phyloP scores from a whole-genome alignment of 139 green algal genomes.

The Chlorella sp. region DNA sequence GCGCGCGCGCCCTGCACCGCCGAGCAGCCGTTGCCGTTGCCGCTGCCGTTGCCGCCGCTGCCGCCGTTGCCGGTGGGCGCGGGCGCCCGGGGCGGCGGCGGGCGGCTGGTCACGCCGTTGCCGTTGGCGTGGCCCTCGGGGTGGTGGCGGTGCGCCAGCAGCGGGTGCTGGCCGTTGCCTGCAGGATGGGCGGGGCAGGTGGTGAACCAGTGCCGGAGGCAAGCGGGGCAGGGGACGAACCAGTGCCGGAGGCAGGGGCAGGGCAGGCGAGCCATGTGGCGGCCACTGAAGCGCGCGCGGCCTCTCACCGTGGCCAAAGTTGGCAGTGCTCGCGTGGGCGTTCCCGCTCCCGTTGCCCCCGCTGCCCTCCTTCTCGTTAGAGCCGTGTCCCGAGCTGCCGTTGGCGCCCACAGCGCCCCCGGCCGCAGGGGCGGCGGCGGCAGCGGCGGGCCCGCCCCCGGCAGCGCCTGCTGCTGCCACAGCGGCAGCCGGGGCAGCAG shows the following conservation, averaged over 20 bases:
- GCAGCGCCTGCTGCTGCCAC: no score
- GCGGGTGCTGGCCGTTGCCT: background rate
- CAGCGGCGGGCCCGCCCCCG: background rate
- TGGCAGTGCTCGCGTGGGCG: conserved; percentile 20
- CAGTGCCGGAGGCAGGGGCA: no score
- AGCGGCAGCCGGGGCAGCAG: no score
- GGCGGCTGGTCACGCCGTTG: background rate
- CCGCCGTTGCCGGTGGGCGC: background rate
- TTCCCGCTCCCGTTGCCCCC: conserved; percentile 29
- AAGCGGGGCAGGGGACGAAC: no score
- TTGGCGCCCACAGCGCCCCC: conserved; percentile 23
- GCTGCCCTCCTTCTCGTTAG: conserved; percentile 24
- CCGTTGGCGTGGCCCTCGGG: background rate
- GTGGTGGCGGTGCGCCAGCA: background rate
- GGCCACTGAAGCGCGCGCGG: no score
- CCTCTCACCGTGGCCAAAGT: conserved; percentile 37
- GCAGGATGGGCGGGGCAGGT: no score
- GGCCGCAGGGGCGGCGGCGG: conserved; percentile 12
- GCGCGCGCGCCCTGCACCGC: no score
- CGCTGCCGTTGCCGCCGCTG: conserved; percentile 8
- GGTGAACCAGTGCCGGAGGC: no score
- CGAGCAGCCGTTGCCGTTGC: conserved; percentile 13
- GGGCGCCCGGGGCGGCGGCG: background rate
- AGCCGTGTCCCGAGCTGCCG: conserved; percentile 22
- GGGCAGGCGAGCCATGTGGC: background rate